A percentile compares a stretch with the other conserved stretches of the same genome.
Conservation (phyloP, 139 green algal genomes). For the Coelastrella sp. region DNA sequence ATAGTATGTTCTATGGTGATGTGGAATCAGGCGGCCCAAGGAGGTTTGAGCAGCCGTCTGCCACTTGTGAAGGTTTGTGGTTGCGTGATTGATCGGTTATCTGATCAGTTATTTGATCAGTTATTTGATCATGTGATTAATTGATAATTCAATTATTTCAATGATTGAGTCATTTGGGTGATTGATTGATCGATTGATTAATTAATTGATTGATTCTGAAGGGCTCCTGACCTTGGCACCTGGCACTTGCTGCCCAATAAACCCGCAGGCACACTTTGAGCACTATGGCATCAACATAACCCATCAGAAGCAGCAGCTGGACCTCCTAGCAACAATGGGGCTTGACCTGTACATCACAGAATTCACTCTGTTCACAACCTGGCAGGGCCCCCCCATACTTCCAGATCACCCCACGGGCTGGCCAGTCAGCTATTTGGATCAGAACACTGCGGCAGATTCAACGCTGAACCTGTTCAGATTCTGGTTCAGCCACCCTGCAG, state of each 20-base stretch:
- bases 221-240: too few species aligned
- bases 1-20: too few species aligned
- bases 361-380: constrained; percentile 4
- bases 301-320: background rate
- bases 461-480: background rate
- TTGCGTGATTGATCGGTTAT: background rate
- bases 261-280: constrained; percentile 12
- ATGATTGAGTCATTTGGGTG: too few species aligned
- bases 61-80: background rate
- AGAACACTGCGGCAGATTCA: background rate
- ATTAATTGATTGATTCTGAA: too few species aligned
- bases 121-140: too few species aligned
- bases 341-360: constrained; percentile 28
- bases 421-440: constrained; percentile 22
- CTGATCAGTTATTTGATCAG: too few species aligned
- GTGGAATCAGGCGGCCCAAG: too few species aligned
- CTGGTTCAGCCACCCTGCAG: constrained; percentile 19
- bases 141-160: too few species aligned
- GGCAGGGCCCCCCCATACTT: background rate
- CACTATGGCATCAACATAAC: constrained; percentile 11
- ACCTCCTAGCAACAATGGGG: constrained; percentile 1
- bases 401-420: background rate
- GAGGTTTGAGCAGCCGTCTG: background rate
- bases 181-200: too few species aligned
- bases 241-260: background rate